phyloP scores from a whole-genome alignment of 352 stramenopile species.

The Phytophthora uliginosa region DNA sequence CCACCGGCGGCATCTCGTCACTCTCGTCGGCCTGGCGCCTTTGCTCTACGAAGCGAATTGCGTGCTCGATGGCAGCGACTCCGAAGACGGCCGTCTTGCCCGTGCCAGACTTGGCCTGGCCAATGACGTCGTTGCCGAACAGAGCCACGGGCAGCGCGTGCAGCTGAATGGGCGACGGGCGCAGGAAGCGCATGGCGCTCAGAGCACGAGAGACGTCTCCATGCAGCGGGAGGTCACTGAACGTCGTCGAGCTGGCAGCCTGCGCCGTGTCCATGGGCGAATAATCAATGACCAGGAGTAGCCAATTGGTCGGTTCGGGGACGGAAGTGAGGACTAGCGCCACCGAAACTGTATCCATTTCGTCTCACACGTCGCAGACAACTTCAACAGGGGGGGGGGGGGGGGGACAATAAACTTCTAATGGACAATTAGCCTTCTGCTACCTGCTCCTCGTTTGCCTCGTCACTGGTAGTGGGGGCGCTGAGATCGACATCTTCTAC shows the following conservation, averaged over 20 bases:
- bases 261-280: slow-evolving; percentile 29
- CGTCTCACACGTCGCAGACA: slow-evolving; percentile 35
- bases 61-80: slow-evolving; percentile 70
- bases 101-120: slow-evolving; percentile 86
- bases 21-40: neutral
- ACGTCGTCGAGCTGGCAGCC: slow-evolving; percentile 41
- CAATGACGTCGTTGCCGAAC: slow-evolving; percentile 85
- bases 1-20: neutral
- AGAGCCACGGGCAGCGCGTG: slow-evolving; percentile 75
- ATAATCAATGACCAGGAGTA: slow-evolving; percentile 1
- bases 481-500: slow-evolving; percentile 40
- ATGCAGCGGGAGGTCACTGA: slow-evolving; percentile 73
- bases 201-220: slow-evolving; percentile 61
- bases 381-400: slow-evolving; percentile 8
- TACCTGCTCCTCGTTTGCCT: slow-evolving; percentile 14
- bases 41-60: slow-evolving; percentile 45
- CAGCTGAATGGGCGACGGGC: slow-evolving; percentile 78
- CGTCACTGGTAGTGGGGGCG: neutral
- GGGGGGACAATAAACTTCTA: neutral
- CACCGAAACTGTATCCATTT: slow-evolving; percentile 34
- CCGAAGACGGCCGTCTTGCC: slow-evolving; percentile 88
- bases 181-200: slow-evolving; percentile 58
- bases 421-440: slow-evolving; percentile 19
- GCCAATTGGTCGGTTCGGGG: neutral
- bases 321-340: slow-evolving; percentile 17